Evolutionary conservation across 768 basidiomycete genomes (phyloP).

Genomic region (Tremella fuciformis): DNA sequence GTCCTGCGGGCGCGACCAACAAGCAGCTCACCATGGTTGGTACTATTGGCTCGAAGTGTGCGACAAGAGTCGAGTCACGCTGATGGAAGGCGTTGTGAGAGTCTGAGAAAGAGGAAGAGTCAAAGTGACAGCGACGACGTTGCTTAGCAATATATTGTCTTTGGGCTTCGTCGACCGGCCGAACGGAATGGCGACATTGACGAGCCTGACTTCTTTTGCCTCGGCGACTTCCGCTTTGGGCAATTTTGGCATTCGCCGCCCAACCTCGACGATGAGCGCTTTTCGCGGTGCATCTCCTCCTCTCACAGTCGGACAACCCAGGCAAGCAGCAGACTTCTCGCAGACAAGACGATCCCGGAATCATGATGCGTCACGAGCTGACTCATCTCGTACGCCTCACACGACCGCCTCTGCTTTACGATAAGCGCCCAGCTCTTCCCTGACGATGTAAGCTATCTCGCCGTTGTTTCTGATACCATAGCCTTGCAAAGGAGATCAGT

Average conservation of each 20-base stretch:
- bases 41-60: neutral
- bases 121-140: neutral
- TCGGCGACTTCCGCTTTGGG: neutral
- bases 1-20: neutral
- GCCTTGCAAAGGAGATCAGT: too few species aligned
- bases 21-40: neutral
- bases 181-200: slow-evolving; percentile 1
- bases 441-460: too few species aligned
- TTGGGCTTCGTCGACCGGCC: neutral
- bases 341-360: too few species aligned
- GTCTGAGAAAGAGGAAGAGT: neutral
- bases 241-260: neutral
- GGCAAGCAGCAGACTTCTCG: too few species aligned
- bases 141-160: slow-evolving; percentile 5
- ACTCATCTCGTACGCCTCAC: too few species aligned
- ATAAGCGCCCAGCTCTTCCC: too few species aligned
- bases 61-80: neutral
- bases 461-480: too few species aligned
- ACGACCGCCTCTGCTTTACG: too few species aligned
- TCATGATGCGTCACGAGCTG: too few species aligned
- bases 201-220: slow-evolving; percentile 1
- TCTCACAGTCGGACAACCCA: too few species aligned
- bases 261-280: too few species aligned
- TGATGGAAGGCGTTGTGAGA: neutral
- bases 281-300: too few species aligned